These are phyloP conservation scores for Spirogloea muscicola DNA, from an alignment of 139 green algal genomes.

Conservation along the genomic window DNA sequence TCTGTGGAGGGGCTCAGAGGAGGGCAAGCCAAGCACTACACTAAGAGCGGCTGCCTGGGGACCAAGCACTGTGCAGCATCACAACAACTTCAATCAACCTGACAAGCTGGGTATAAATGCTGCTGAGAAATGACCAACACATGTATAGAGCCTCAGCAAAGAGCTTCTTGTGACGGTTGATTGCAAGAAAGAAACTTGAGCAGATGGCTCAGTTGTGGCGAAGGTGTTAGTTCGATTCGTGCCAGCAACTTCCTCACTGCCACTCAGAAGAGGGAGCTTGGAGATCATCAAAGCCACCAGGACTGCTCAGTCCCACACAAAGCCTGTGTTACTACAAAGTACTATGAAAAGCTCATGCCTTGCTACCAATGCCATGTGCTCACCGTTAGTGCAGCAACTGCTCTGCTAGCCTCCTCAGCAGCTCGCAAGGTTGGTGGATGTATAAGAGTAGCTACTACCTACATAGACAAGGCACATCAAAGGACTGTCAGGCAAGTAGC, in stretches of 20 bases:
- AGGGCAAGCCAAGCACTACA: background rate
- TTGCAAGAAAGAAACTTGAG: background rate
- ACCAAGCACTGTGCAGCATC: background rate
- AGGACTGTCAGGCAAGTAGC: no score
- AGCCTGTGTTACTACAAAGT: no score
- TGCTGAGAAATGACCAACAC: no score
- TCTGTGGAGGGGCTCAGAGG: no score
- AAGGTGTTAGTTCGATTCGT: constrained; percentile 4
- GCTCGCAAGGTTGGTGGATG: no score
- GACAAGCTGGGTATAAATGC: background rate
- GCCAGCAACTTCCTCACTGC: constrained; percentile 5
- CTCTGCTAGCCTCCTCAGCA: no score
- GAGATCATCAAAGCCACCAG: background rate
- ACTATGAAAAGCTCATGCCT: no score
- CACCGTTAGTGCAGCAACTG: no score
- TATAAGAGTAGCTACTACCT: no score
- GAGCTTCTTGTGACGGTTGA: background rate
- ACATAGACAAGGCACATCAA: no score
- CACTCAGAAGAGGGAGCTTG: constrained; percentile 10
- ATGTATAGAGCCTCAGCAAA: background rate
- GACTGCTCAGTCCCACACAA: no score
- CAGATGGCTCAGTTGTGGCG: background rate
- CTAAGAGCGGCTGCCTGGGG: background rate
- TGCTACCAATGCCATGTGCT: no score
- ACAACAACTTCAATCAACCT: background rate